Base-by-base conservation (phyloP, 495 filamentous ascomycete species). In the Penicillium lagena region DNA sequence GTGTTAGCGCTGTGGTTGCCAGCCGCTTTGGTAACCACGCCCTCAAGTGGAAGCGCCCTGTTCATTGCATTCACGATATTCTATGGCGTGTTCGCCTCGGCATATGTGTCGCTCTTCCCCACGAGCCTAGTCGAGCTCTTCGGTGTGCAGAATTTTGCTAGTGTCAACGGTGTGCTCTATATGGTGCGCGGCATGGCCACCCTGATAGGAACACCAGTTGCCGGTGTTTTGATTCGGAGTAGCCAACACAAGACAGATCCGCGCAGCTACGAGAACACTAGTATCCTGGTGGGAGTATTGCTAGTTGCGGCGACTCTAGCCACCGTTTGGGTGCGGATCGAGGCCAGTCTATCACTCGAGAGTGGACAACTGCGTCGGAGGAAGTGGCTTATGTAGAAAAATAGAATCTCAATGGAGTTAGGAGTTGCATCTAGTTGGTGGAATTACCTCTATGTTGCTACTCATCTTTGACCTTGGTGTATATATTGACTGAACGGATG, bases 41-140 rank as follows among this genome's bases (percentile, higher is more conserved):
- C 46, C 11, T 43, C 52, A 7, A 46, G 32, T 27, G 58, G 51
- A 0, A 54, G 60, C 12, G 47, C 17, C 2, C 53, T 72, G 0
- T 72, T 71, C 43, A 55, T 70, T 11, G 52, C 51, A 2, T 73
- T 64, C 47, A 61, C 60, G 1, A 41, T 67, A 0, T 37, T 68
- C 14, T 73, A 71, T 31, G 69, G 69, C 11, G 43, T 65, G 0
- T 63, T 63, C 39, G 69, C 70, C 3, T 58, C 63, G 12, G 63
- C 68, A 0, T 72, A 72, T 45, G 60, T 70, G 5, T 54, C 64
- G 1, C 53, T 73, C 0, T 73, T 71, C 43, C 67, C 70, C 7
- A 56, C 69, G 0, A 51, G 53, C 27, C 35, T 74, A 39, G 57
- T 70, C 0, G 70, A 74, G 39, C 43, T 65, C 2, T 74, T 74